Percentiles rank a stretch among this genome's conserved stretches.
phyloP scores from a whole-genome alignment of 106 monocot genomes.

The Phalaenopsis equestris region DNA sequence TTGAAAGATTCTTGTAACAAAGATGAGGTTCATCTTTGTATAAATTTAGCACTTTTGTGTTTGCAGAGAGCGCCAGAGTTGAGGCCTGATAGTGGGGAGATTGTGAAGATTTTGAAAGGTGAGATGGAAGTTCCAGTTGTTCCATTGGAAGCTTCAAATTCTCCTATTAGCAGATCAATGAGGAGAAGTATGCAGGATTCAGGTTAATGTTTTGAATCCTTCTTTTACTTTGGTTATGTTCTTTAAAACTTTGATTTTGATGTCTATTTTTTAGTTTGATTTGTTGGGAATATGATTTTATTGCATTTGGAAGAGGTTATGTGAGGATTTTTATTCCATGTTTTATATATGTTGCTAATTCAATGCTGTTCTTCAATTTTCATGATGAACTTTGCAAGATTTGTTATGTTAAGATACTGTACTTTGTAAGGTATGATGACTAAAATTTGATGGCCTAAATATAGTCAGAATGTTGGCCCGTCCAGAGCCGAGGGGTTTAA shows the following conservation, averaged over 20 bases:
- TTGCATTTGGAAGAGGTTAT: background rate
- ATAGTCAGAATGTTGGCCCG: no score
- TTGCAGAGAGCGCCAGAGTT: conserved; percentile 71
- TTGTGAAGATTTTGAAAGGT: conserved; percentile 70
- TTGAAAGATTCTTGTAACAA: conserved; percentile 38
- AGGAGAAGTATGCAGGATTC: background rate
- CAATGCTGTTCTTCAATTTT: no score
- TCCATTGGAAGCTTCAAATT: conserved; percentile 40
- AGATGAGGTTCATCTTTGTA: conserved; percentile 54
- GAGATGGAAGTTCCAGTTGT: conserved; percentile 58
- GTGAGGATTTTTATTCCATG: background rate
- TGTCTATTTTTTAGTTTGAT: background rate
- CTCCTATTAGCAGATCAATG: background rate
- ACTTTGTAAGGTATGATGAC: no score
- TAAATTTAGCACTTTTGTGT: conserved; percentile 57
- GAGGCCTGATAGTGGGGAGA: conserved; percentile 63
- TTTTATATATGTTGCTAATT: background rate
- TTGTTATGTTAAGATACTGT: no score
- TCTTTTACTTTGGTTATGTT: background rate
- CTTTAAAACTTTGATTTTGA: background rate
- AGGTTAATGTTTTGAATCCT: background rate
- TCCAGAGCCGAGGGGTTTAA: no score
- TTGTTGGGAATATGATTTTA: background rate
- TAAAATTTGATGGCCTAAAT: no score
- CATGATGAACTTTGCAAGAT: no score